Base-by-base conservation (phyloP, 352 stramenopile species). In the Phytophthora agathidicida region DNA sequence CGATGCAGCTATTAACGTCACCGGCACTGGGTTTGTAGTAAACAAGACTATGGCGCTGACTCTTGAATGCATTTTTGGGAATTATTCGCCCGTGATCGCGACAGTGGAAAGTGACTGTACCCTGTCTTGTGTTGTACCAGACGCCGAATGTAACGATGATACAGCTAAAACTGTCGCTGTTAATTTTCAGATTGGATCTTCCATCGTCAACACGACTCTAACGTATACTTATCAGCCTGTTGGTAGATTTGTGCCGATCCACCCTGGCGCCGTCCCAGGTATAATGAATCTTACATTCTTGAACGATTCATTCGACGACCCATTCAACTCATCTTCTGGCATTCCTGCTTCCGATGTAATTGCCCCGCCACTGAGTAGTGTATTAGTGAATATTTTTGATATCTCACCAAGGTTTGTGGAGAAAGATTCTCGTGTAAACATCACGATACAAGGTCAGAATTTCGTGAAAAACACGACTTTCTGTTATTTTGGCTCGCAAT, bases 391-490 rank as follows among this genome's bases (percentile, higher is more conserved):
- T 6, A 43, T 77, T 16, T 19, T 36, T 9, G 53, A 49, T 22
- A 44, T 75, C 6, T 56, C 55, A 16, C 72, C 70, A 31, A 64
- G 45, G 19, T 57, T 64, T 49, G 42, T 76, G 27, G 26, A 37
- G 28, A 19, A 45, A 9, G 26, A 36, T 4, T 7, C 33, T 20
- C 20, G 23, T 5, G 24, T 60, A 1, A 80, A 73, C 16, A 68
- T 83, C 30, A 77, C 74, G 1, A 44, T 78, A 10, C 46, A 28
- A 60, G 57, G 75, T 13, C 57, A 62, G 7, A 30, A 67, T 44
- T 71, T 73, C 23, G 19, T 61, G n/a, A 45, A 31, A 19, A 55
- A 60, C 35, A 7, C 8, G 8, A 74, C 57, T 16, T 79, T 60
- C 30, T 77, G 65, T 27, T 51, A 67, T 60, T 68, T 71, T 39